A percentile compares a stretch with the other conserved stretches of the same genome.
Conservation (phyloP, 2,329 filamentous ascomycete species). For the Exophiala calicioides region DNA sequence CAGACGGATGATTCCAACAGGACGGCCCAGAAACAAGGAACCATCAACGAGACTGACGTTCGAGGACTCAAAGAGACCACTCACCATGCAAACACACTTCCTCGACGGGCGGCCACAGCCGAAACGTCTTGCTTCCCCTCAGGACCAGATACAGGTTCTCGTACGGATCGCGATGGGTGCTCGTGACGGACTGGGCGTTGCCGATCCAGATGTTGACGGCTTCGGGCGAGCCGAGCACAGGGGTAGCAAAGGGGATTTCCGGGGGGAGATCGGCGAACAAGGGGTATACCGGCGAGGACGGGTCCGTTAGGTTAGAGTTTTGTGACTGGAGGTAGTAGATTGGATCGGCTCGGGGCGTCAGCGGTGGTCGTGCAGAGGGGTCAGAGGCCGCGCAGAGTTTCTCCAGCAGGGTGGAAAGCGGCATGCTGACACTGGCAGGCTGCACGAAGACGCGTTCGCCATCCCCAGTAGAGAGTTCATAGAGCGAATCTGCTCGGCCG, state of each 20-base stretch:
- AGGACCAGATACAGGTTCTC: slow-evolving; percentile 33
- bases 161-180: slow-evolving; percentile 32
- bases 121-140: slow-evolving; percentile 29
- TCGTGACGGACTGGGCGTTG: slow-evolving; percentile 26
- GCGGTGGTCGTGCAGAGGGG: too few species aligned
- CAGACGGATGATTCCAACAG: too few species aligned
- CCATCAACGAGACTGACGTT: slow-evolving; percentile 2
- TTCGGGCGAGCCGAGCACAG: slow-evolving; percentile 27
- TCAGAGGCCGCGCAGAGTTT: slow-evolving; percentile 13
- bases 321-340: slow-evolving; percentile 33
- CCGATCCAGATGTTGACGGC: slow-evolving; percentile 33
- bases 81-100: slow-evolving; percentile 28
- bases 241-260: slow-evolving; percentile 22
- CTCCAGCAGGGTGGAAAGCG: slow-evolving; percentile 22
- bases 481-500: slow-evolving; percentile 29
- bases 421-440: slow-evolving; percentile 26
- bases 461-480: too few species aligned
- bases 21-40: too few species aligned
- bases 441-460: slow-evolving; percentile 30
- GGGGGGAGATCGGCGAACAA: slow-evolving; percentile 21
- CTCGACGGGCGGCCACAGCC: slow-evolving; percentile 29
- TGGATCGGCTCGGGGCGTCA: slow-evolving; percentile 6
- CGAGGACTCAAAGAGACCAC: slow-evolving; percentile 21
- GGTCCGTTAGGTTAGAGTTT: slow-evolving; percentile 30
- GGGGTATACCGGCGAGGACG: slow-evolving; percentile 18